Percentiles rank a stretch among this genome's conserved stretches.
Conservation (phyloP, 441 rosid species). For the Caryocar brasiliense region DNA sequence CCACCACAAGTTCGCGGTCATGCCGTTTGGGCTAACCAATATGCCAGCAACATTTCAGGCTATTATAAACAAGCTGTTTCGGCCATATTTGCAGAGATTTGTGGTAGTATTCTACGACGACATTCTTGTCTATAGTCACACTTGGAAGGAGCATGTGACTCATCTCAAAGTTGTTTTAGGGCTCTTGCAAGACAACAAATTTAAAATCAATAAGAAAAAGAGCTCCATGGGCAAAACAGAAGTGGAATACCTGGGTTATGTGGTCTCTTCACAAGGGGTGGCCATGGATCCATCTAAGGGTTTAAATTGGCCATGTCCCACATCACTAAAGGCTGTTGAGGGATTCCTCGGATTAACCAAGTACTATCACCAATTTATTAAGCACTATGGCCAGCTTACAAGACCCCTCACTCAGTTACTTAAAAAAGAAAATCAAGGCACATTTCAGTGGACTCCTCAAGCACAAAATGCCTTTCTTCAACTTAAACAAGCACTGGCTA, state of each 20-base stretch:
- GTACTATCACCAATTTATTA: background rate
- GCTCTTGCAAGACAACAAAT: accelerated
- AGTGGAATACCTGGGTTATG: background rate
- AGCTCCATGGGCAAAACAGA: background rate
- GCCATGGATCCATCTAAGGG: background rate
- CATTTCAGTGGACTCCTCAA: background rate
- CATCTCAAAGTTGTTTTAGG: background rate
- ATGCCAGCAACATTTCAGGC: background rate
- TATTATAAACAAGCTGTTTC: background rate
- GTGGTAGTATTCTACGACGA: background rate
- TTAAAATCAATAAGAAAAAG: background rate
- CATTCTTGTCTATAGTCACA: background rate
- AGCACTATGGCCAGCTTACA: background rate
- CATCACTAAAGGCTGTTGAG: accelerated
- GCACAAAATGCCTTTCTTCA: background rate
- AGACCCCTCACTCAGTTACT: background rate
- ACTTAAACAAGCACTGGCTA: background rate
- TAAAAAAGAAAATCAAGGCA: background rate
- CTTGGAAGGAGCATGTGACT: background rate
- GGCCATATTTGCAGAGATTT: background rate
- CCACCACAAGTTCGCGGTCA: background rate
- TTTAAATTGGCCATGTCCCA: background rate
- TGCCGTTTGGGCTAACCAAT: background rate
- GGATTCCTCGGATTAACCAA: background rate
- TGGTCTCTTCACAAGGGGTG: background rate